Percentiles rank a stretch among this genome's conserved stretches.
phyloP scores from a whole-genome alignment of 441 rosid species.

The Sinapis alba region DNA sequence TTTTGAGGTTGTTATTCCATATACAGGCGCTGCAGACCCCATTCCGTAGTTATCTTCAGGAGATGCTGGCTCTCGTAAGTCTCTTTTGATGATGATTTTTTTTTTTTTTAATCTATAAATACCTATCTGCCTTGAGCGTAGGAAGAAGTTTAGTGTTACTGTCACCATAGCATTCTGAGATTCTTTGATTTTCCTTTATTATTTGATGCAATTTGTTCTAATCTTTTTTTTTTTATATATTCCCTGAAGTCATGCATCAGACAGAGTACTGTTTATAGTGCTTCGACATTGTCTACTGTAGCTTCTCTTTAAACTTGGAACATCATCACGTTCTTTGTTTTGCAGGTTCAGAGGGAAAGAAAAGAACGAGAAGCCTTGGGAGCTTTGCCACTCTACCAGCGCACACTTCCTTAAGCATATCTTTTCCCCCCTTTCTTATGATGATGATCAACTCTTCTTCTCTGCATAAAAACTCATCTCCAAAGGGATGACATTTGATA shows the following conservation, averaged over 20 bases:
- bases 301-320: not conserved
- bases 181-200: constrained; percentile 1
- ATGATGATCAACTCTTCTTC: not conserved
- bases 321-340: not conserved
- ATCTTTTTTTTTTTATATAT: constrained; percentile 1
- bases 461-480: not conserved
- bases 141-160: not conserved
- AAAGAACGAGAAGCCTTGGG: constrained; percentile 89
- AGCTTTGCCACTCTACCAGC: constrained; percentile 87
- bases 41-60: constrained; percentile 87
- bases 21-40: constrained; percentile 87
- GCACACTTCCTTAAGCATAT: constrained; percentile 75
- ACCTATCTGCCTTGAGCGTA: not conserved
- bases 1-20: not conserved
- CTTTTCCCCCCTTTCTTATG: not conserved
- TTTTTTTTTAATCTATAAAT: not conserved
- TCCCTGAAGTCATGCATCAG: not conserved
- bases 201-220: not conserved
- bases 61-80: constrained; percentile 91
- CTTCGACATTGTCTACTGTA: not conserved
- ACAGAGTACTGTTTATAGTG: not conserved
- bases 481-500: not conserved
- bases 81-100: not conserved
- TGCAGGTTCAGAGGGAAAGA: constrained; percentile 81
- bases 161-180: not conserved